Percentiles rank a stretch among this genome's conserved stretches.
Conservation (phyloP, 768 basidiomycete genomes). For the Cytidiella melzeri region DNA sequence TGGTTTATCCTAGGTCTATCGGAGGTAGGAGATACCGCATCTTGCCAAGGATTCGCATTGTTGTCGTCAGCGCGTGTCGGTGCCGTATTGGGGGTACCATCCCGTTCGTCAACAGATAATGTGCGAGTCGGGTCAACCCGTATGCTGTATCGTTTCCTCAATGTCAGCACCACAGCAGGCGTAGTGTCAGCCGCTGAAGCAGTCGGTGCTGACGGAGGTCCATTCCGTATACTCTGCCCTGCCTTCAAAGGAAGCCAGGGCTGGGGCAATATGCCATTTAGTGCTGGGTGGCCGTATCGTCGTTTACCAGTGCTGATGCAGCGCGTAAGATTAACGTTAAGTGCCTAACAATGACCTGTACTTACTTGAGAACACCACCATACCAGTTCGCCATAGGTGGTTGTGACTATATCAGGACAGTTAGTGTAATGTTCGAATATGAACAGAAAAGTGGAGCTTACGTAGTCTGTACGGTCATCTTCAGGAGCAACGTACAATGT, state of each 20-base stretch:
- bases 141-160: slow-evolving; percentile 65
- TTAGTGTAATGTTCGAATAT: slow-evolving; percentile 3
- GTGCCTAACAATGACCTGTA: too few relatives aligned
- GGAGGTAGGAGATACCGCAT: slow-evolving; percentile 31
- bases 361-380: slow-evolving; percentile 83
- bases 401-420: slow-evolving; percentile 57
- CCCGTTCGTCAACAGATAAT: slow-evolving; percentile 5
- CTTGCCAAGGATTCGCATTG: slow-evolving; percentile 59
- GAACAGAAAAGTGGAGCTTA: slow-evolving; percentile 25
- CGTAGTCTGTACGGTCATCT: slow-evolving; percentile 88
- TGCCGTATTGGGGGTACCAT: neutral
- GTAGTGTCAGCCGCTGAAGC: slow-evolving; percentile 35
- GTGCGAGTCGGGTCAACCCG: slow-evolving; percentile 27
- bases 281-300: slow-evolving; percentile 91
- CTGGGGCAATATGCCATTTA: slow-evolving; percentile 87
- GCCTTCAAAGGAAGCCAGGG: slow-evolving; percentile 94
- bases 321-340: too few relatives aligned
- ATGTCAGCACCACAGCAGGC: slow-evolving; percentile 75
- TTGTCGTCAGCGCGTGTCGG: slow-evolving; percentile 10
- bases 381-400: slow-evolving; percentile 97
- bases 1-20: slow-evolving; percentile 7
- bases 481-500: slow-evolving; percentile 93
- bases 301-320: slow-evolving; percentile 83
- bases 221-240: slow-evolving; percentile 69
- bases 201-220: slow-evolving; percentile 30